Percentiles rank a stretch among this genome's conserved stretches.
These are phyloP conservation scores for Acer yangbiense DNA, from an alignment of 345 rosid genomes.

Conservation along the genomic window DNA sequence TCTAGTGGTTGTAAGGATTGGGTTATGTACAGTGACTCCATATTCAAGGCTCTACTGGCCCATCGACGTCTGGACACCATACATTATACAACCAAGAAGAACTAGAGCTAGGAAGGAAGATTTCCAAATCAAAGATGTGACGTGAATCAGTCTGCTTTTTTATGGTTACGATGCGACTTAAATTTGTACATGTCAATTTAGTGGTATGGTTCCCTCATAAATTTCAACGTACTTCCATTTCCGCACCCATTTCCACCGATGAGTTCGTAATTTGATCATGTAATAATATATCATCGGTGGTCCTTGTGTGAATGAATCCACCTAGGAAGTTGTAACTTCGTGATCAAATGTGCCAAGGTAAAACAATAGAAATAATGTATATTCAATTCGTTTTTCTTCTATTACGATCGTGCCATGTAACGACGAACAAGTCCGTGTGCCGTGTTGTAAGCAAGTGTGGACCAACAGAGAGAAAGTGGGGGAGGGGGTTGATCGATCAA, in stretches of 20 bases:
- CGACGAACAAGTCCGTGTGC: too few species aligned
- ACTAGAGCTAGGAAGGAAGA: not conserved
- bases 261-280: too few species aligned
- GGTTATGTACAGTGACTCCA: slow-evolving; percentile 1
- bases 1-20: not conserved
- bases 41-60: not conserved
- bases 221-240: not conserved
- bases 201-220: not conserved
- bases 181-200: not conserved
- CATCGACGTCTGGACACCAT: not conserved
- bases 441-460: too few species aligned
- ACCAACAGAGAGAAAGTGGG: not conserved
- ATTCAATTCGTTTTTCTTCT: too few species aligned
- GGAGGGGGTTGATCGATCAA: too few species aligned
- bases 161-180: not conserved
- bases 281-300: not conserved
- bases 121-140: not conserved
- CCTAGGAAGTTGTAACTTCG: not conserved
- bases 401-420: too few species aligned
- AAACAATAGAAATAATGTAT: too few species aligned
- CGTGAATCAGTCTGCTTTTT: not conserved
- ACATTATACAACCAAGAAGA: too few species aligned
- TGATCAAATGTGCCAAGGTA: too few species aligned
- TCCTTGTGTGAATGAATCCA: not conserved
- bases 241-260: too few species aligned